Conservation (phyloP, 1,139 yeast species). For the Trichomonascaceae sp. region DNA sequence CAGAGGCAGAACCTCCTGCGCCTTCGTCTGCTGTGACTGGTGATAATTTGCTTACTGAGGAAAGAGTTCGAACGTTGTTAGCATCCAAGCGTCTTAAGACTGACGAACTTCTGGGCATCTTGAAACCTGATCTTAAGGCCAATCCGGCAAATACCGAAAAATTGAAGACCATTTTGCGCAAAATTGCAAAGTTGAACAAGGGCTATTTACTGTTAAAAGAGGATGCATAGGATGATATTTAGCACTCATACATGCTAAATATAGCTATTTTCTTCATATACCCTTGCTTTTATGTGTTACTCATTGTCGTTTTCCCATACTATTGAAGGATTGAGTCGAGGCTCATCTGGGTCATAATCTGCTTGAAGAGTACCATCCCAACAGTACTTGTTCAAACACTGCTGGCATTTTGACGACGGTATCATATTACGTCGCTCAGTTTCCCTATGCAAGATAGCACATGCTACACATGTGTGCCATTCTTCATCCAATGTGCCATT, state of each 20-base stretch:
- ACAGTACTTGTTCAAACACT: constrained; percentile 71
- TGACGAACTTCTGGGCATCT: constrained; percentile 55
- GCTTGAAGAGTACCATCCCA: constrained; percentile 57
- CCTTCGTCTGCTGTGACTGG: constrained; percentile 22
- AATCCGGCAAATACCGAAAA: constrained; percentile 66
- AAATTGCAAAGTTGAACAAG: constrained; percentile 59
- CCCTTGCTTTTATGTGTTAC: background rate
- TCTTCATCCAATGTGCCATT: constrained; percentile 67
- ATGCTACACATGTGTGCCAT: constrained; percentile 77
- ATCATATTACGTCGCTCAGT: constrained; percentile 63
- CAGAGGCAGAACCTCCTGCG: constrained; percentile 19
- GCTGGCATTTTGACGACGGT: constrained; percentile 64
- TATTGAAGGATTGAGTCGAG: constrained; percentile 4
- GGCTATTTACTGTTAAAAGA: constrained; percentile 60
- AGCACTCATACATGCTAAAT: background rate
- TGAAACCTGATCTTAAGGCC: constrained; percentile 58
- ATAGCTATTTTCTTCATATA: background rate
- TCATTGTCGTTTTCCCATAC: background rate
- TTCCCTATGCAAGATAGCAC: constrained; percentile 81
- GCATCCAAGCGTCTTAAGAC: constrained; percentile 57
- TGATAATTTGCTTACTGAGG: constrained; percentile 47
- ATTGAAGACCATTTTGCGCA: constrained; percentile 62
- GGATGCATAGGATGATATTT: background rate
- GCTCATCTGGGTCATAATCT: background rate
- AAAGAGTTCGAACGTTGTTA: constrained; percentile 66